Conservation (phyloP, 2,329 filamentous ascomycete genomes). For the Neurospora sp. region DNA sequence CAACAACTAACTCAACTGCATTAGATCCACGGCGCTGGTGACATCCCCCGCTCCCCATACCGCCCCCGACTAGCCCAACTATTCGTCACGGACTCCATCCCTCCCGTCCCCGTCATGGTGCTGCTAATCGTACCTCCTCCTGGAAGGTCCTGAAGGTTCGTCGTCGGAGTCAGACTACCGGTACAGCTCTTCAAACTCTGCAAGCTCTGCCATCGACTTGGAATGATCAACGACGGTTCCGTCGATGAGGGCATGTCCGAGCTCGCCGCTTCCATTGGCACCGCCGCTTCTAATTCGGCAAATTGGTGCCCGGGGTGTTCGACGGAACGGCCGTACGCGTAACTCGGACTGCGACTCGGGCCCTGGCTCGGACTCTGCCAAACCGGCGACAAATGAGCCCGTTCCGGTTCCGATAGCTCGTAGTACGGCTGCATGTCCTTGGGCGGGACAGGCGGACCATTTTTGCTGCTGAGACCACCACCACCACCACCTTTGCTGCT, state of each 20-base stretch:
- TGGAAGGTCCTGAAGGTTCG: neutral
- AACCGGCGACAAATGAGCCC: neutral
- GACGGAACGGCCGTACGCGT: neutral
- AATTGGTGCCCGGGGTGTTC: neutral
- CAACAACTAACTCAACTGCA: neutral
- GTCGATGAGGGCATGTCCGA: neutral
- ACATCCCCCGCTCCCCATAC: neutral
- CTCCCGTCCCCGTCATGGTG: neutral
- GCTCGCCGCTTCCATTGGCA: neutral
- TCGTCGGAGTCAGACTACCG: neutral
- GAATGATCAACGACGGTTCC: neutral
- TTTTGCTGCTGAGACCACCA: neutral
- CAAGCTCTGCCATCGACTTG: neutral
- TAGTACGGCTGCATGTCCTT: constrained; percentile 13
- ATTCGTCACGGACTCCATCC: neutral
- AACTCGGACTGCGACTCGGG: neutral
- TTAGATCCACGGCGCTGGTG: neutral
- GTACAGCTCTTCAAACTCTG: neutral
- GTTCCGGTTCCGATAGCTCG: constrained; percentile 10
- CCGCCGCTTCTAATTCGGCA: neutral
- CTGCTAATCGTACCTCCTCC: neutral
- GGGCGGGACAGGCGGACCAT: constrained; percentile 13
- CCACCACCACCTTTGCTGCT: neutral
- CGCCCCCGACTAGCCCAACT: neutral
- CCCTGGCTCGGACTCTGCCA: neutral